Evolutionary conservation across 225 moss, liverwort and hornwort genomes (phyloP), one percentile per base, ranked within the genome.

Genomic region (Pseudisothecium myosuroides): DNA sequence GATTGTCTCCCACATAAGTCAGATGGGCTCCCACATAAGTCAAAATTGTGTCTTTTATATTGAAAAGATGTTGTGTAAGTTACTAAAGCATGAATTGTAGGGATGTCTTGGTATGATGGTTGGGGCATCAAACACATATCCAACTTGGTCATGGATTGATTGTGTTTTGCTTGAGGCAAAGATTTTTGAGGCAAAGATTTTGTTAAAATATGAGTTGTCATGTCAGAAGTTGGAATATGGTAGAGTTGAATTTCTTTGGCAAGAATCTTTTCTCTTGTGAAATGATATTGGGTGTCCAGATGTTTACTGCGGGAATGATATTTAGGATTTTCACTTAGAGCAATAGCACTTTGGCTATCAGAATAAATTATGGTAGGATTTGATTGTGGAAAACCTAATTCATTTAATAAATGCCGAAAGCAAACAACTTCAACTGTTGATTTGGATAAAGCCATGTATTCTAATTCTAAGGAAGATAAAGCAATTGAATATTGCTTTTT

Each of bases 51-150:
- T 15, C 1, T 29, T 15, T 62, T 6, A 62, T 31, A 62, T 62
- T 62, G 7, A 31, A 62, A 45, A 62, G 7, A 4, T 62, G 4
- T 4, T 15, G 15, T 62, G 15, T 29, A 29, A 62, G 18, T 65
- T 18, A 10, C 12, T 2, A 10, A 65, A 65, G 34, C 65, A 18
- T 65, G 18, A 66, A 36, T 24, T 71, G 24, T 41, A 24, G 41
- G 14, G 14, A 2, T 24, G 24, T 4, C 11, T 8, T 71, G 8
- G 5, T 12, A 10, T 2, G 7, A 24, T 7, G 0, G 1, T 71
- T 14, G 39, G 10, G 10, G 64, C 19, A 66, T 32, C 2, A 66
- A 5, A 11, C 3, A 66, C 19, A 66, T 66, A 36, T 19, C 66
- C 6, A 66, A 19, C 3, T 66, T 66, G 3, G 1, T 19, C 19